Percentiles rank a stretch among this genome's conserved stretches.
These are phyloP conservation scores for Haematococcus sp. DNA, from an alignment of 139 green algal species.

Conservation along the genomic window DNA sequence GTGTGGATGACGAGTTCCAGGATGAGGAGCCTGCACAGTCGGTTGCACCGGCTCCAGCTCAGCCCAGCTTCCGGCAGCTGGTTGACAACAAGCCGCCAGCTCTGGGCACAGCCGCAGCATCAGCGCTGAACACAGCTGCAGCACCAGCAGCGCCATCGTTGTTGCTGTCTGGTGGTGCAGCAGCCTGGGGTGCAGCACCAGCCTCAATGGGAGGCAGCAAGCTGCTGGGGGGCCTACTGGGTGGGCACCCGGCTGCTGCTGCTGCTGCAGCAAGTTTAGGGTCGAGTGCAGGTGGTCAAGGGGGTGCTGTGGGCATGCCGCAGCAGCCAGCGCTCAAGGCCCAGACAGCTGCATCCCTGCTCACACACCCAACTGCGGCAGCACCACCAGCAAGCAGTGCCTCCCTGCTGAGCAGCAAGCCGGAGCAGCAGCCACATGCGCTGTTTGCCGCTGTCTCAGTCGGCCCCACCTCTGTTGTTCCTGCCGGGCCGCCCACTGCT, in stretches of 20 bases:
- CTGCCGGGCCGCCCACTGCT: not conserved
- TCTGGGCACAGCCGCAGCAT: not conserved
- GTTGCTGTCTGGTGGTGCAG: not conserved
- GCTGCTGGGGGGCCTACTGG: too few relatives aligned
- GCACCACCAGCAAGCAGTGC: not conserved
- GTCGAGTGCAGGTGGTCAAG: too few relatives aligned
- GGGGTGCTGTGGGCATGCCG: too few relatives aligned
- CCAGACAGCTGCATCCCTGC: too few relatives aligned
- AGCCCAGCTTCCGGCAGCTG: not conserved
- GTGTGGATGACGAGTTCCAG: conserved; percentile 73
- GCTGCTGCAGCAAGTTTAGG: not conserved
- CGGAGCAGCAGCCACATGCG: not conserved
- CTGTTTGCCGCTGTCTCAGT: not conserved
- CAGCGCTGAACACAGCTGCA: conserved; percentile 6
- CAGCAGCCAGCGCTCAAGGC: too few relatives aligned
- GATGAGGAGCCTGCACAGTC: conserved; percentile 10
- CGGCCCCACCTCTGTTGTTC: not conserved
- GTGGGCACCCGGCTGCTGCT: not conserved
- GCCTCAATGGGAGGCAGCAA: not conserved
- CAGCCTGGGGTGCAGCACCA: not conserved
- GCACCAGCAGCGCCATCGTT: not conserved
- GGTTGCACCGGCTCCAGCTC: not conserved
- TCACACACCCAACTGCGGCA: too few relatives aligned
- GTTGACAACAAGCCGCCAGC: not conserved
- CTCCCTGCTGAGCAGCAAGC: not conserved